A percentile compares a stretch with the other conserved stretches of the same genome.
phyloP scores from a whole-genome alignment of 169 alveolate genomes.

The Plasmodium cynomolgi region DNA sequence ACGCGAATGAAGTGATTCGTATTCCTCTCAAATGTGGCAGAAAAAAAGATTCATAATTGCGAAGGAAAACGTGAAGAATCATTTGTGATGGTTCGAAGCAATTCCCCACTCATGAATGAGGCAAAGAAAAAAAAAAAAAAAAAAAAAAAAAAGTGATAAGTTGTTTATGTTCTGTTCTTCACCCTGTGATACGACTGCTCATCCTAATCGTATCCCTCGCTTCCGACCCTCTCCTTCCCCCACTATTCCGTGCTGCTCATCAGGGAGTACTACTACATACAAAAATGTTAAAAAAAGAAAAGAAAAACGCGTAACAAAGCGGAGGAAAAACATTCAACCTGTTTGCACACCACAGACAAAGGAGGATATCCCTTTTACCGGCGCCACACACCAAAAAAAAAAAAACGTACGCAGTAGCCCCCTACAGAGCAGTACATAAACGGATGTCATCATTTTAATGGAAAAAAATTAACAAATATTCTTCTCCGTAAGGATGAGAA shows the following conservation, averaged over 20 bases:
- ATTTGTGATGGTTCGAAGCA: background rate
- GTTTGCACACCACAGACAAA: background rate
- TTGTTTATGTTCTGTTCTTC: background rate
- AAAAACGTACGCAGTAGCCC: background rate
- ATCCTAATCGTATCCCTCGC: background rate
- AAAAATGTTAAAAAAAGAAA: too few species aligned
- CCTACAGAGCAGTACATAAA: background rate
- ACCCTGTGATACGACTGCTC: background rate
- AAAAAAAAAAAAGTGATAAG: too few species aligned
- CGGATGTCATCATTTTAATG: background rate
- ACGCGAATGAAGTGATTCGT: background rate
- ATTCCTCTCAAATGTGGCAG: background rate
- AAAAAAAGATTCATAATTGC: background rate
- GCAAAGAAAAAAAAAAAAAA: background rate
- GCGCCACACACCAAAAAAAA: background rate
- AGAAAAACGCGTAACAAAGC: background rate
- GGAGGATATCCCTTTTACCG: background rate
- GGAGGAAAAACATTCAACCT: background rate
- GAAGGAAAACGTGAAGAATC: background rate
- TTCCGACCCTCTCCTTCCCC: background rate
- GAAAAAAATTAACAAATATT: background rate
- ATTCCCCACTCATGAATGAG: background rate
- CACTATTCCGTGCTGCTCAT: background rate
- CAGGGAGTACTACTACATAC: background rate
- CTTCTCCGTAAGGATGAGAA: background rate